Base-by-base conservation (phyloP, 495 filamentous ascomycete species). In the Penicillium roqueforti region DNA sequence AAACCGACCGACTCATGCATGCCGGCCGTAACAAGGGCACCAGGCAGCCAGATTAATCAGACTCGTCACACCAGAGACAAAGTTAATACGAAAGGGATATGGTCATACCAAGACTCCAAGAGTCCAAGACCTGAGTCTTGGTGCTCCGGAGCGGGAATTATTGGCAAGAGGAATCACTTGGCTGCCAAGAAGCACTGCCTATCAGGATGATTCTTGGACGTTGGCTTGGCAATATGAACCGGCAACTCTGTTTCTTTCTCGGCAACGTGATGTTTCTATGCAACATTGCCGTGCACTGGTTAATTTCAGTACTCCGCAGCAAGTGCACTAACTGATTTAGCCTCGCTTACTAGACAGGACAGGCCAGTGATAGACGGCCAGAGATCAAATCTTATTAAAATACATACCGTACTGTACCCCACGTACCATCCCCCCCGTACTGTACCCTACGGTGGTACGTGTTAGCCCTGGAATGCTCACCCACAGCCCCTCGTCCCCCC, bases 131-230 rank as follows among this genome's bases (percentile, higher is more conserved):
- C 41, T 49, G n/a, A 51, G 40, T 51, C 54, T 57, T 60, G 58
- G 61, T 55, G 32, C 47, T 31, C 59, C 63, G 61, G 63, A 65
- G 63, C 63, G 63, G 63, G 61, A 66, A 53, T 64, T 52, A 52
- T 52, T 62, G 61, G 61, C 61, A 61, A 58, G 58, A 64, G 63
- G 61, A 58, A 64, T 60, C 43, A 57, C 63, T 67, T 67, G 63
- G 63, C 63, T 67, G 63, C 63, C 61, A 66, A 66, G 63, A 64
- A 38, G 49, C 32, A 57, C 53, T n/a, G 57, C 57, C 32, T 57
- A 57, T 52, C n/a, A 23, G 47, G 34, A 39, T 38, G 46, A 55
- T 53, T 55, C 20, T 47, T 45, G 42, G 40, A 25, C 26, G 34
- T 43, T 47, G 39, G 29, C 63, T 63, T 64, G 63, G 63, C 63